Evolutionary conservation across 495 filamentous ascomycete genomes (phyloP), one percentile per base, ranked within the genome.

Genomic region (Tuber microsphaerosporum): DNA sequence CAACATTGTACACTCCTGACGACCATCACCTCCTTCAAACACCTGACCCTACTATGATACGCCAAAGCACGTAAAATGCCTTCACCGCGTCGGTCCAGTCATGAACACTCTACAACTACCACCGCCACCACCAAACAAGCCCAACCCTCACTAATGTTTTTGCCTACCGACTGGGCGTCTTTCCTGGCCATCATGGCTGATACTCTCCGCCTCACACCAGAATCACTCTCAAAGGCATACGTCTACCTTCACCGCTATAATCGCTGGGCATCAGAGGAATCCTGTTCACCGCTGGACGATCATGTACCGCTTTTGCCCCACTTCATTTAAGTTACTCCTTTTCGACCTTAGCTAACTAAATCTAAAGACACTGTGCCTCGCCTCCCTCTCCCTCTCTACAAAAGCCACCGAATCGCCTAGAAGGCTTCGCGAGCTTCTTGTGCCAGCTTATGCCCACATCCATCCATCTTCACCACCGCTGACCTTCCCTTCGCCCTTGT

Each of bases 371-470:
- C 76, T 86, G 34, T 76, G 83, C 46, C 81, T 86, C 51, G 81
- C 85, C 65, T 83, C 84, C 41, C 81, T 86, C 71, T 85, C 84
- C 68, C 84, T 86, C 42, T 83, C 85, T 37, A 81, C 84, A 51
- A 86, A 86, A 76, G 79, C 81, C 65, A 85, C 85, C 12, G 85
- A 86, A 73, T 84, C 84, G 8, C 85, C 85, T 0, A 84, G 85
- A 51, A 84, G 85, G 26, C 84, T 85, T 56, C 84, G 85, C 61
- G 84, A 85, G 39, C 82, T 86, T 65, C 79, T 86, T 6, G 83
- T 86, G 16, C 85, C 85, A 14, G 85, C 85, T 20, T 81, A 85
- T 73, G 80, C 82, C 20, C 77, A 86, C 0, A 81, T 86, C 9
- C 84, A 86, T 46, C 80, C 81, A n/a, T 42, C 75, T 20, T 44